Conservation (phyloP, 345 rosid species). For the Brassica rapa region DNA sequence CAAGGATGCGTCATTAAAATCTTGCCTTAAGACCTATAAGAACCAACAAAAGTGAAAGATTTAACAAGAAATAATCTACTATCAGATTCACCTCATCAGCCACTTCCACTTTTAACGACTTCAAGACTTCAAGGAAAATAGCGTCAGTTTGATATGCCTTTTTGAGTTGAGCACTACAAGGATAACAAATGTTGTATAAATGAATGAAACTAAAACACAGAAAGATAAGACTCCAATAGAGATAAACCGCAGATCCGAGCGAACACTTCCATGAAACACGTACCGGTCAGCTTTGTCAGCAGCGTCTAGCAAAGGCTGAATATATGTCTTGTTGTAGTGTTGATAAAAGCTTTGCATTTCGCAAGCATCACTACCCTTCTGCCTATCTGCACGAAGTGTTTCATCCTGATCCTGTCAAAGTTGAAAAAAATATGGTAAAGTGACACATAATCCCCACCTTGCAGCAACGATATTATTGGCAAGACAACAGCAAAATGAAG, state of each 20-base stretch:
- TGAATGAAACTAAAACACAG: not conserved
- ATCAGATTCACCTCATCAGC: conserved; percentile 58
- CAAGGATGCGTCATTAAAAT: conserved; percentile 10
- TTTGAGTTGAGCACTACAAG: conserved; percentile 64
- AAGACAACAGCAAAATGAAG: conserved; percentile 3
- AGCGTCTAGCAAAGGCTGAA: conserved; percentile 75
- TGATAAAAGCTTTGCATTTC: conserved; percentile 88
- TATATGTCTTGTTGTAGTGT: conserved; percentile 75
- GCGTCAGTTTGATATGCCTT: conserved; percentile 77
- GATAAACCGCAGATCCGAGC: not conserved
- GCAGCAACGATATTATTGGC: not conserved
- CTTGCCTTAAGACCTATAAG: not conserved
- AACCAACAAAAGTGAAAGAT: not conserved
- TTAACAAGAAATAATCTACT: not conserved
- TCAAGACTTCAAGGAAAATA: conserved; percentile 69
- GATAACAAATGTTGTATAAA: not conserved
- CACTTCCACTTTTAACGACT: conserved; percentile 61
- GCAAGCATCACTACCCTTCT: conserved; percentile 75
- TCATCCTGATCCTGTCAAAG: conserved; percentile 83
- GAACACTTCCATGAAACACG: conserved; percentile 20
- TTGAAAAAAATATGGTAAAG: not conserved
- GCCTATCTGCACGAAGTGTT: conserved; percentile 66
- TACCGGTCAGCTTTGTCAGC: conserved; percentile 82
- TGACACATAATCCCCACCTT: not conserved
- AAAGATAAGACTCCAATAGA: not conserved